Base-by-base conservation (phyloP, 2,329 filamentous ascomycete genomes). In the Aureobasidium sp. region DNA sequence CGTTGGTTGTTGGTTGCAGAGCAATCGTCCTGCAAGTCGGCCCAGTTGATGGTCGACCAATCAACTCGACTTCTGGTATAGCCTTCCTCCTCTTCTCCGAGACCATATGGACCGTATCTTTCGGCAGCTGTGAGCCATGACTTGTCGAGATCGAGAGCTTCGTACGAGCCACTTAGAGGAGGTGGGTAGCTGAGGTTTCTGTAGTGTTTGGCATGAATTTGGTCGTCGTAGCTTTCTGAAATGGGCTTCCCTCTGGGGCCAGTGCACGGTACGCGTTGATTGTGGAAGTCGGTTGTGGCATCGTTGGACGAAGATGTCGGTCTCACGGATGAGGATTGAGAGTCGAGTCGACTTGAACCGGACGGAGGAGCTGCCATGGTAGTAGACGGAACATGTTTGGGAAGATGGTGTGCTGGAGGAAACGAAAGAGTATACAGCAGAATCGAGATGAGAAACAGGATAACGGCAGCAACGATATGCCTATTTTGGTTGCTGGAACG, bases 1-100 rank as follows among this genome's bases (percentile, higher is more conserved):
- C 89, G 82, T 44, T 81, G 81, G 58, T 81, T 77, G 71, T 93
- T 93, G 66, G 77, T 79, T 65, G 81, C 74, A 0, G 84, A 71
- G 67, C 89, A 92, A 19, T 80, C 74, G 45, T 82, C 75, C 70
- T 91, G 88, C 22, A 91, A 76, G 37, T 80, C 75, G 12, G 85
- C 85, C 88, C 89, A 92, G 66, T 84, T 80, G 37, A 90, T 80
- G 31, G 78, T 76, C 33, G 82, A 77, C 85, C 87, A 91, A 27
- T 83, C 75, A 11, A 83, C 71, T 9, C 49, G 44, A 5, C 60
- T 63, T 33, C 63, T 79, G 74, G 61, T 79, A 35, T 66, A 66
- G 5, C 11, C 78, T 58, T 81, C 79, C 62, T 74, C 74, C 61
- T 78, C 75, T 31, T 80, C 76, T 4, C 74, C 73, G 64, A 83